Evolutionary conservation across 2,329 filamentous ascomycete species (phyloP).

Genomic region (Colletotrichum caudatum): DNA sequence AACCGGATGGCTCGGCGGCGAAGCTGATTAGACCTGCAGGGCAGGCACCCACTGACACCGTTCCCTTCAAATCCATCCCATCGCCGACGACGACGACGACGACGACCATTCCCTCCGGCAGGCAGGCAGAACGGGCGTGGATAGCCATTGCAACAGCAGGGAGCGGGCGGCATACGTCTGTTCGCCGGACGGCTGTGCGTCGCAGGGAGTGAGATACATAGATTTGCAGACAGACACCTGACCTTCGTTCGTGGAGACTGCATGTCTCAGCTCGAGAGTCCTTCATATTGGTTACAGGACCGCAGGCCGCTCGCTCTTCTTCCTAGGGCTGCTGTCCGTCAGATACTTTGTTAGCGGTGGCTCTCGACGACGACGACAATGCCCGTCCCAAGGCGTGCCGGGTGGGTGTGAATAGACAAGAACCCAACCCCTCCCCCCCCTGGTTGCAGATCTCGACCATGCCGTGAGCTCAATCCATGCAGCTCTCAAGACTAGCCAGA

Average conservation of each 20-base stretch:
- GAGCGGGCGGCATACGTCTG: slow-evolving; percentile 13
- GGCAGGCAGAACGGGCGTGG: no score
- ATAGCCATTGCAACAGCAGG: background rate
- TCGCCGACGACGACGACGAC: background rate
- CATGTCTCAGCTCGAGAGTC: slow-evolving; percentile 40
- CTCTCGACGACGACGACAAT: background rate
- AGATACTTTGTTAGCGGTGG: background rate
- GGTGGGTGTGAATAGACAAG: background rate
- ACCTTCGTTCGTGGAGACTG: slow-evolving; percentile 27
- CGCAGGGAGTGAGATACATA: slow-evolving; percentile 25
- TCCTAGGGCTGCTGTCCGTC: background rate
- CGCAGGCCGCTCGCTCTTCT: background rate
- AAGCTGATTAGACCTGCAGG: slow-evolving; percentile 5
- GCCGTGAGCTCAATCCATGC: slow-evolving; percentile 36
- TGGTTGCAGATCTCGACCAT: slow-evolving; percentile 36
- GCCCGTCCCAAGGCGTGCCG: slow-evolving; percentile 6
- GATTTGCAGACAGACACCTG: background rate
- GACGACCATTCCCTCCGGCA: background rate
- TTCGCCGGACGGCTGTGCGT: slow-evolving; percentile 40
- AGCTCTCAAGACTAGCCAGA: slow-evolving; percentile 20
- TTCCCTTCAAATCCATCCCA: slow-evolving; percentile 22
- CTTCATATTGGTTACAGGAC: slow-evolving; percentile 26
- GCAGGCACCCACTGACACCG: slow-evolving; percentile 8
- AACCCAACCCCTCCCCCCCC: background rate
- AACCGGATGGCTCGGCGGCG: slow-evolving; percentile 39